Evolutionary conservation across 345 rosid species (phyloP).

Genomic region (Melaleuca quinquenervia): DNA sequence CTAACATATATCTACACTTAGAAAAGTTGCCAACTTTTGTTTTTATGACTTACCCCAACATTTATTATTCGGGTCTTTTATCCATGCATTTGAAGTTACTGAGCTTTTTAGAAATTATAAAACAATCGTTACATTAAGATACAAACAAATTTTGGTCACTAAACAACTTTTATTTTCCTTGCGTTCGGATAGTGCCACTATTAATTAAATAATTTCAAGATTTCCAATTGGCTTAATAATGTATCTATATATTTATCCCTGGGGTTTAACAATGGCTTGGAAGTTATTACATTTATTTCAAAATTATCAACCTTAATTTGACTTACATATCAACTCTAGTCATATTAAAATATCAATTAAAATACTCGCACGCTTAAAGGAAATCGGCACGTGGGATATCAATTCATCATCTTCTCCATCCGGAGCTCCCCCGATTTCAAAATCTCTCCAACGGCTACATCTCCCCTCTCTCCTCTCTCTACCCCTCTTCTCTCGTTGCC

Average conservation of each 20-base stretch:
- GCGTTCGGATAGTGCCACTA: too few species aligned
- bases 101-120: neutral
- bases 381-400: neutral
- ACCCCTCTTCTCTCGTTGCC: neutral
- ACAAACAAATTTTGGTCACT: neutral
- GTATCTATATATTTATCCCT: too few species aligned
- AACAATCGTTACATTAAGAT: neutral
- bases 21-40: neutral
- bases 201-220: too few species aligned
- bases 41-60: neutral
- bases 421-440: neutral
- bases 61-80: neutral
- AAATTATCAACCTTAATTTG: too few species aligned
- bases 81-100: neutral
- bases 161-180: too few species aligned
- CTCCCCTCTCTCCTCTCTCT: slow-evolving; percentile 4
- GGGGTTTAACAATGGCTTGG: too few species aligned
- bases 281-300: too few species aligned
- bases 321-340: too few species aligned
- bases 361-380: neutral
- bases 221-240: too few species aligned
- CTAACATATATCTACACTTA: neutral
- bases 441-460: slow-evolving; percentile 42
- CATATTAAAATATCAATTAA: neutral
- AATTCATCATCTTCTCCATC: neutral